Conservation (phyloP, 495 filamentous ascomycete genomes). For the Podospora tetraspora region DNA sequence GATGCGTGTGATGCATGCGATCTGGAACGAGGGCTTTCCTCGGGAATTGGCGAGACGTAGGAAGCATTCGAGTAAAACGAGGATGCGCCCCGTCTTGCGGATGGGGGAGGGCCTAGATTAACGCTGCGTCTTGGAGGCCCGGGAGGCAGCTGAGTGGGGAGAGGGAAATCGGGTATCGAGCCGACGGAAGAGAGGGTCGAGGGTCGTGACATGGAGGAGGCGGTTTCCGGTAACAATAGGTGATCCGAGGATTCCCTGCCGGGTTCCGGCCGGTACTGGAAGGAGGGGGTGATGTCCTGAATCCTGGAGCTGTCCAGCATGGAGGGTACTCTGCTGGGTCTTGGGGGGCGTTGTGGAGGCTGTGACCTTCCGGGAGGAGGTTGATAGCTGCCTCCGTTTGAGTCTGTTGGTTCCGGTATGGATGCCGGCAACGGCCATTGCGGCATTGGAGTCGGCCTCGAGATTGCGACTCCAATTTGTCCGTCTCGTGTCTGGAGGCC, state of each 20-base stretch:
- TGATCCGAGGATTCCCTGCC: constrained; percentile 25
- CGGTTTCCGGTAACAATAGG: constrained; percentile 35
- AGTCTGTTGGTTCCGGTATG: constrained; percentile 33
- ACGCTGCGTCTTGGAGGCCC: constrained; percentile 48
- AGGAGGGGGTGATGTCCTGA: constrained; percentile 47
- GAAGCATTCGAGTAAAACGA: constrained; percentile 72
- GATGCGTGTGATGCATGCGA: constrained; percentile 72
- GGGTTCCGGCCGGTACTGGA: constrained; percentile 45
- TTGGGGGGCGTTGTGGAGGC: constrained; percentile 62
- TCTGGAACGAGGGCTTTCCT: constrained; percentile 62
- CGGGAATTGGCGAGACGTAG: constrained; percentile 81
- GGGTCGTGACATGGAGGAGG: constrained; percentile 37
- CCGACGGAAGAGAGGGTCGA: constrained; percentile 54
- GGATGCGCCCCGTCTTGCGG: constrained; percentile 60
- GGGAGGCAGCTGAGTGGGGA: constrained; percentile 38
- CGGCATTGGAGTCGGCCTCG: constrained; percentile 46
- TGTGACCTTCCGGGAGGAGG: constrained; percentile 49
- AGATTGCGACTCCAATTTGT: constrained; percentile 46
- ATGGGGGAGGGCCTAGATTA: constrained; percentile 60
- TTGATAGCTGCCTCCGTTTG: constrained; percentile 39
- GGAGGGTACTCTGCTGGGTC: constrained; percentile 55
- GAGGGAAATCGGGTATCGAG: constrained; percentile 57
- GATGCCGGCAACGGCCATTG: constrained; percentile 52
- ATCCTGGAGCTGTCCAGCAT: constrained; percentile 46
- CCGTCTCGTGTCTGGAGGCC: constrained; percentile 37